Conservation (phyloP, 176 grass and related monocot species). For the Cocos nucifera region DNA sequence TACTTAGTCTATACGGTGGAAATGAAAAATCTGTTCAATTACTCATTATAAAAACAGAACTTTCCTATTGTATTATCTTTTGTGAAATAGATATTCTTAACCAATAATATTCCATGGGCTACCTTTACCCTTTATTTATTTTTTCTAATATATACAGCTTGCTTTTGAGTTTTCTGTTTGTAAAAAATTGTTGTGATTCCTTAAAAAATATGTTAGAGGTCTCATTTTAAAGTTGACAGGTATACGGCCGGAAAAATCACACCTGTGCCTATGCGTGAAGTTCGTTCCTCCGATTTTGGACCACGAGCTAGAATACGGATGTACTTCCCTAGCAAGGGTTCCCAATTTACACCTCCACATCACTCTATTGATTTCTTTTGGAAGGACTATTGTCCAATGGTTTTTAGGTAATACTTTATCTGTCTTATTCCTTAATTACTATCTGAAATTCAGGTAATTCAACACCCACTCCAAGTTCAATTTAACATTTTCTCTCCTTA, state of each 20-base stretch:
- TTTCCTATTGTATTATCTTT: too few species aligned
- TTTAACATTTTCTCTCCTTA: too few species aligned
- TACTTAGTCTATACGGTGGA: too few species aligned
- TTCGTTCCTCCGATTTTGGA: conserved; percentile 95
- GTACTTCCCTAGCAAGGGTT: conserved; percentile 83
- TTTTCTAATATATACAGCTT: too few species aligned
- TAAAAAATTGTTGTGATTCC: not conserved
- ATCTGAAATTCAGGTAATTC: too few species aligned
- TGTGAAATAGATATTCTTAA: too few species aligned
- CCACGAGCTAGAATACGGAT: conserved; percentile 79
- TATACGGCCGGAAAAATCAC: conserved; percentile 98
- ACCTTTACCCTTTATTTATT: too few species aligned
- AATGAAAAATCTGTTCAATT: too few species aligned
- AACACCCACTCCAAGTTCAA: too few species aligned
- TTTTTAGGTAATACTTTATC: conserved; percentile 58
- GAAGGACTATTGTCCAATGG: conserved; percentile 99
- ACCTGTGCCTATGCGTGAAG: conserved; percentile 90
- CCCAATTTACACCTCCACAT: conserved; percentile 92
- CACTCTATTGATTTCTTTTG: conserved; percentile 87
- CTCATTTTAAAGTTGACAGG: conserved; percentile 24
- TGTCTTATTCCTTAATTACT: conserved; percentile 1
- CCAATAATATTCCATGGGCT: too few species aligned
- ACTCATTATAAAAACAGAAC: too few species aligned
- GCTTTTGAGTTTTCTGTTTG: too few species aligned
- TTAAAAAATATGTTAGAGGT: not conserved